Conservation (phyloP, 2,329 filamentous ascomycete species). For the Chaetomiaceae sp. region DNA sequence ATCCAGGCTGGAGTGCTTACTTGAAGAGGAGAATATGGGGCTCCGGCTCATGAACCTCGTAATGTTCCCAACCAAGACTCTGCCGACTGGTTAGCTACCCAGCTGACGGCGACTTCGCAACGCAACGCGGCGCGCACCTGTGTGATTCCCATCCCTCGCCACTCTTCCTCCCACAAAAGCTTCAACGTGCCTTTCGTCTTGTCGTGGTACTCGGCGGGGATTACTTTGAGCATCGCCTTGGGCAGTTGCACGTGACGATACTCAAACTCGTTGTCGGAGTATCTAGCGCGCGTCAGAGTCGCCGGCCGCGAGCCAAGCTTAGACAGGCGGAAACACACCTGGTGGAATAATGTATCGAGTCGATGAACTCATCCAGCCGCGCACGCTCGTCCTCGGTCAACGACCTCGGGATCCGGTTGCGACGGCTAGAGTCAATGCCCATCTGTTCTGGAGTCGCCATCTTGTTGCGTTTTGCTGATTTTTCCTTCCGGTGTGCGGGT, state of each 20-base stretch:
- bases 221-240: slow-evolving; percentile 96
- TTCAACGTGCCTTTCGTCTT: slow-evolving; percentile 86
- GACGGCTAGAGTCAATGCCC: slow-evolving; percentile 75
- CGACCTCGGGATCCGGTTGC: slow-evolving; percentile 79
- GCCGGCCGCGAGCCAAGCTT: slow-evolving; percentile 13
- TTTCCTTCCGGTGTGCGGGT: neutral
- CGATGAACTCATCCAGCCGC: slow-evolving; percentile 83
- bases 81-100: slow-evolving; percentile 35
- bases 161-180: slow-evolving; percentile 96
- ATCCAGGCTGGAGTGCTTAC: slow-evolving; percentile 56
- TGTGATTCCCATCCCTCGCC: slow-evolving; percentile 94
- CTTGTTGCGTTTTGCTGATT: slow-evolving; percentile 8
- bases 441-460: slow-evolving; percentile 30
- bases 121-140: slow-evolving; percentile 57
- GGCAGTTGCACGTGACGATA: slow-evolving; percentile 97
- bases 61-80: slow-evolving; percentile 99
- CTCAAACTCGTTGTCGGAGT: slow-evolving; percentile 88
- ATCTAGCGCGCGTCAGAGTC: slow-evolving; percentile 50
- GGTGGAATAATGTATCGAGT: slow-evolving; percentile 91
- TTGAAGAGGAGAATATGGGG: slow-evolving; percentile 98
- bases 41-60: slow-evolving; percentile 97
- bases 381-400: slow-evolving; percentile 77
- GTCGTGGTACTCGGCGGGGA: slow-evolving; percentile 67
- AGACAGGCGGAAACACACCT: slow-evolving; percentile 51
- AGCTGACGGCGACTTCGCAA: too few species aligned